Base-by-base conservation (phyloP, 2,329 filamentous ascomycete species). In the Arthrinium phaeospermum region DNA sequence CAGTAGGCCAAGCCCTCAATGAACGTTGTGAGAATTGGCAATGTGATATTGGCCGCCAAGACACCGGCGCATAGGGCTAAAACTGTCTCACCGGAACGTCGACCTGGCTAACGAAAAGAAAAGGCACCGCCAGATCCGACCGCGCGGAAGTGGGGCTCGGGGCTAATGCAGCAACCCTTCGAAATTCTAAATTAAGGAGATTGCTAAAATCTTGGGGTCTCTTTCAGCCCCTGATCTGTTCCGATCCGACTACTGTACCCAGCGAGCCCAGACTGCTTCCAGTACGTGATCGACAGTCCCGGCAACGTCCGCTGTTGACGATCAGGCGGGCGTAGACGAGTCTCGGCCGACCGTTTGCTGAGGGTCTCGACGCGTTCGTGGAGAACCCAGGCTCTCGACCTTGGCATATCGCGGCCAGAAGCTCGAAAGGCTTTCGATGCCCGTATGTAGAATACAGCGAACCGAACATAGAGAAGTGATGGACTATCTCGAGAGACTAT, bases 41-140 rank as follows among this genome's bases (percentile, higher is more conserved):
- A 14, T 22, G 19, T 41, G 34, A 41, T 64, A 13, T 41, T 64
- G 10, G 4, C 3, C 34, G 57, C 57, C 57, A 64, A 37, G 30
- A 64, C 57, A 64, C 57, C 57, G 57, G 57, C n/a, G 57, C 57
- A 41, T 41, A 41, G 34, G 34, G 34, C 57, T 64, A 64, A 64
- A 41, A 37, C 57, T 41, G 57, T 22, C 34, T 64, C 57, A 64
- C 57, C 57, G 57, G 57, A 64, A 64, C 34, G 57, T 41, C 34
- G 57, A 41, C 57, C 34, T 64, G 34, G 19, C 57, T 64, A 41
- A 64, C 49, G 19, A 41, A 14, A 12, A 37, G 27, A 41, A 64
- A 64, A 37, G 57, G 19, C 34, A 34, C 57, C 1, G 22, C 19
- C 57, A 41, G 30, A 64, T 64, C 57, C 41, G 34, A n/a, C n/a